Conservation (phyloP, 345 rosid genomes). For the Hirschfeldia incana region DNA sequence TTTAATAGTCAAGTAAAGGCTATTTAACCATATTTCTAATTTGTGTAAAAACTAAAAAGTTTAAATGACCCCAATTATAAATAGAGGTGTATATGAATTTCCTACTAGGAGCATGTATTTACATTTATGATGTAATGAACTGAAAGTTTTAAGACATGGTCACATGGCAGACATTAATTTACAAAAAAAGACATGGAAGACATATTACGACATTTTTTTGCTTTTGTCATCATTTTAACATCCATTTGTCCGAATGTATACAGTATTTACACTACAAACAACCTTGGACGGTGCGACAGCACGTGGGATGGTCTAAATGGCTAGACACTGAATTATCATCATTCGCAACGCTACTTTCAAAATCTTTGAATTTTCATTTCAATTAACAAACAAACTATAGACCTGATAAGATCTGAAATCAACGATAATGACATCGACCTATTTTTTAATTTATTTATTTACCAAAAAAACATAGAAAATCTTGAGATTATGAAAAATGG, state of each 20-base stretch:
- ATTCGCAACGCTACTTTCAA: neutral
- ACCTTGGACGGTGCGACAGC: constrained; percentile 26
- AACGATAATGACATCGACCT: neutral
- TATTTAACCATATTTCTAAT: no score
- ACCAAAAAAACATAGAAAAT: neutral
- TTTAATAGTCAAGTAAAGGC: no score
- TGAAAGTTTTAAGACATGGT: neutral
- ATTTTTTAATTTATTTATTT: neutral
- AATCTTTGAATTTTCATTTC: neutral
- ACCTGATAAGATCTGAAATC: neutral
- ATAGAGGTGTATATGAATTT: no score
- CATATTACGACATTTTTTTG: neutral
- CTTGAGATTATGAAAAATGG: neutral
- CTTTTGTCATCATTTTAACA: constrained; percentile 4
- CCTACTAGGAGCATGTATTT: no score
- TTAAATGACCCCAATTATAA: no score
- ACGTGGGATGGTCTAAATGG: constrained; percentile 23
- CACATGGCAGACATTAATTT: no score
- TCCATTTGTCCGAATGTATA: neutral
- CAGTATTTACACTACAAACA: neutral
- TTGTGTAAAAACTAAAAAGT: no score
- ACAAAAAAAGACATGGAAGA: neutral
- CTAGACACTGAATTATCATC: neutral
- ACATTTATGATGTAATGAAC: no score
- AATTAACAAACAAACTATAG: neutral